Percentiles rank a stretch among this genome's conserved stretches.
phyloP scores from a whole-genome alignment of 1,139 yeast genomes.

The Candida tetrigidarum region DNA sequence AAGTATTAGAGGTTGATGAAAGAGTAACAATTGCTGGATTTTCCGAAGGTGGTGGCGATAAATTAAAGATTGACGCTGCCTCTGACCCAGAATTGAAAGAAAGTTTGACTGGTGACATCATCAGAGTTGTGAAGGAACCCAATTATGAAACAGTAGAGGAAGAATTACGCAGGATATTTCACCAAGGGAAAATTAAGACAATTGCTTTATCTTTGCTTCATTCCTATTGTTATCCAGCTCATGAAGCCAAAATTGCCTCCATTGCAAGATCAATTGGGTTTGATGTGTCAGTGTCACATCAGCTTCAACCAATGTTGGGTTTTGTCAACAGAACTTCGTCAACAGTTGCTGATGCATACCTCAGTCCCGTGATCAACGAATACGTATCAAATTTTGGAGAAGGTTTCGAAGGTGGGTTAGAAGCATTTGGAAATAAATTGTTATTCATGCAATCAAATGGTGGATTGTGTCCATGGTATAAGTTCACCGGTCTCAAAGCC shows the following conservation, averaged over 20 bases:
- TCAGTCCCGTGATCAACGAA: conserved; percentile 40
- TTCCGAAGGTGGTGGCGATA: conserved; percentile 47
- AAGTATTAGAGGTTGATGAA: conserved; percentile 46
- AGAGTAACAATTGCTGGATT: conserved; percentile 44
- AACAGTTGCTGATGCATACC: conserved; percentile 50
- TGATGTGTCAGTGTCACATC: conserved; percentile 43
- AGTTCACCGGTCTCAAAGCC: conserved; percentile 51
- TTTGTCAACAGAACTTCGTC: conserved; percentile 48
- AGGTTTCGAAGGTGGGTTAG: conserved; percentile 50
- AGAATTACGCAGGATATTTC: conserved; percentile 29
- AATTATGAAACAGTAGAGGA: conserved; percentile 28
- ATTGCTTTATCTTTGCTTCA: conserved; percentile 46
- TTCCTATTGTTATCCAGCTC: conserved; percentile 45
- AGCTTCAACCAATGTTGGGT: conserved; percentile 50
- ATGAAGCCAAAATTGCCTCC: conserved; percentile 39
- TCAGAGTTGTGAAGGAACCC: conserved; percentile 37
- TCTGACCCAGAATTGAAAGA: conserved; percentile 29
- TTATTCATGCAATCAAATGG: conserved; percentile 55
- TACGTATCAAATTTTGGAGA: conserved; percentile 42
- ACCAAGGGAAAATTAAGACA: conserved; percentile 31
- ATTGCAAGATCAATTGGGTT: conserved; percentile 43
- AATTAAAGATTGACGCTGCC: conserved; percentile 21
- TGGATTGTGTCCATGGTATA: conserved; percentile 53
- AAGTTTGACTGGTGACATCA: conserved; percentile 42
- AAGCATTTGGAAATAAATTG: conserved; percentile 45